Evolutionary conservation across 2,329 filamentous ascomycete species (phyloP).

Genomic region (Xylaria sp.): DNA sequence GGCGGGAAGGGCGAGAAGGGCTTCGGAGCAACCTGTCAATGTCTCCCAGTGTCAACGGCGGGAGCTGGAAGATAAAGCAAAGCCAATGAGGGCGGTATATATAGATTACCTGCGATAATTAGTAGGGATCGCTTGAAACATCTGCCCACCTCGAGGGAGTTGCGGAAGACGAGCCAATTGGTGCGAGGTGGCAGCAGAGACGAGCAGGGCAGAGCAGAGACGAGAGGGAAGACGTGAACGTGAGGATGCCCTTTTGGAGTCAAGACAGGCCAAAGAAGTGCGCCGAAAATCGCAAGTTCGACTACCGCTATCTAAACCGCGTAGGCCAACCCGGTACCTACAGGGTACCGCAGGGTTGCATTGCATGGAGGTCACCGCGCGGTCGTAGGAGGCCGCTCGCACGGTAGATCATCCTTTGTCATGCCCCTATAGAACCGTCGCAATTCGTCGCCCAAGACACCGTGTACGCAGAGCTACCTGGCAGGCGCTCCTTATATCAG

Average conservation of each 20-base stretch:
- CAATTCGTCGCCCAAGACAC: neutral
- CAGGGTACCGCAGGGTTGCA: neutral
- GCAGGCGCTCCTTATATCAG: neutral
- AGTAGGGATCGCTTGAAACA: constrained; percentile 16
- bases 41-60: constrained; percentile 10
- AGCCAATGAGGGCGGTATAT: constrained; percentile 16
- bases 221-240: constrained; percentile 1
- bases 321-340: neutral
- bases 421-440: neutral
- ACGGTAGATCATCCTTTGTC: neutral
- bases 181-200: constrained; percentile 12
- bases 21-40: constrained; percentile 12
- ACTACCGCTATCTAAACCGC: neutral
- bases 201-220: too few relatives aligned
- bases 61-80: constrained; percentile 13
- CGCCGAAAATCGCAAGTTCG: constrained; percentile 18
- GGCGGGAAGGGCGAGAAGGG: constrained; percentile 7
- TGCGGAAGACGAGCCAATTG: constrained; percentile 20
- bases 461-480: neutral
- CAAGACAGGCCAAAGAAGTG: constrained; percentile 17
- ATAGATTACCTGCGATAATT: constrained; percentile 25
- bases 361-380: neutral
- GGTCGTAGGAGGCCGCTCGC: neutral
- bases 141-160: constrained; percentile 21
- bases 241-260: constrained; percentile 6